A percentile compares a stretch with the other conserved stretches of the same genome.
These are phyloP conservation scores for Fusarium lateritium DNA, from an alignment of 2,329 filamentous ascomycete genomes.

Conservation along the genomic window DNA sequence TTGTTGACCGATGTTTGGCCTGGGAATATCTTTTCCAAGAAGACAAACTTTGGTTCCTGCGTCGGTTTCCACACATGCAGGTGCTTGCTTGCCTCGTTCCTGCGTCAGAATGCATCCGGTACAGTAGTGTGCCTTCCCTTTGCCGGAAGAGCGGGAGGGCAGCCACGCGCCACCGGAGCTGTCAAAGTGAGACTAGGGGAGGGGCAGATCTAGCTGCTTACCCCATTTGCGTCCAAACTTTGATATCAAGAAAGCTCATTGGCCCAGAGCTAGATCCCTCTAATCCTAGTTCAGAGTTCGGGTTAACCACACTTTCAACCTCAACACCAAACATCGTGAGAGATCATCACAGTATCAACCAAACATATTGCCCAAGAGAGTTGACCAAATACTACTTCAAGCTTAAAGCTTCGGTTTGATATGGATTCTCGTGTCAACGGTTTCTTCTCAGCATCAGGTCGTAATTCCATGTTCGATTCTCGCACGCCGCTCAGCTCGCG, in stretches of 20 bases:
- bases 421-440: not conserved
- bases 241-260: conserved; percentile 13
- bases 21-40: too few relatives aligned
- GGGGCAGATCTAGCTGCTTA: conserved; percentile 24
- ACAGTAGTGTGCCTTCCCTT: conserved; percentile 23
- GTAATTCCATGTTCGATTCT: not conserved
- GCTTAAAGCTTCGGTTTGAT: not conserved
- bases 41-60: conserved; percentile 23
- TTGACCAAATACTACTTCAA: rapidly evolving
- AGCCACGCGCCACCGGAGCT: conserved; percentile 30
- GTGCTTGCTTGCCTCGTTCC: conserved; percentile 9
- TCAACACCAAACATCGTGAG: conserved; percentile 7
- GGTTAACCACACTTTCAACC: conserved; percentile 11
- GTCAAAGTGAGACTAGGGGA: conserved; percentile 24
- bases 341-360: conserved; percentile 2
- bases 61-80: conserved; percentile 8
- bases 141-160: conserved; percentile 27
- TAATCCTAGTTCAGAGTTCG: conserved; percentile 18
- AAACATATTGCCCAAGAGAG: not conserved
- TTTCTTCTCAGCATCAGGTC: not conserved
- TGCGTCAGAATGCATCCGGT: conserved; percentile 8
- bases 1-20: too few relatives aligned
- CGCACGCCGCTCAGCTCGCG: not conserved
- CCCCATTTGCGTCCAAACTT: conserved; percentile 32
- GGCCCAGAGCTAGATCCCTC: not conserved